Conservation (phyloP, 441 rosid genomes). For the Pelargonium citronellum region DNA sequence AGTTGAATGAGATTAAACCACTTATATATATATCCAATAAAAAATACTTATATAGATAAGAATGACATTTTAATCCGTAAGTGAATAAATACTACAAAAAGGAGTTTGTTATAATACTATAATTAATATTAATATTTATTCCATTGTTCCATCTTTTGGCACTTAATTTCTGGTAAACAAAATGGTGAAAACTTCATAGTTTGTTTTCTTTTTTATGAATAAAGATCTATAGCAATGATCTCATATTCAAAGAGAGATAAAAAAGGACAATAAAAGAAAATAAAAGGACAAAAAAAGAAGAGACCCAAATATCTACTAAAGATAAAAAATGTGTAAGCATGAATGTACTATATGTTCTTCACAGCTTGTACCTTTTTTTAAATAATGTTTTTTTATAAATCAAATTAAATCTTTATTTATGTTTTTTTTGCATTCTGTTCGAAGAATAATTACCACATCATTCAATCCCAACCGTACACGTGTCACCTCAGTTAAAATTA, state of each 20-base stretch:
- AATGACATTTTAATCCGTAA: too few relatives aligned
- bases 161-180: too few relatives aligned
- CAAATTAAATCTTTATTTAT: too few relatives aligned
- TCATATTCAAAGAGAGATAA: background rate
- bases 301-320: background rate
- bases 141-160: too few relatives aligned
- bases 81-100: too few relatives aligned
- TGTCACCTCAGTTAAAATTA: background rate
- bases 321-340: constrained; percentile 4
- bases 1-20: too few relatives aligned
- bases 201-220: background rate
- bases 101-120: too few relatives aligned
- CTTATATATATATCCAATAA: too few relatives aligned
- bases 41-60: too few relatives aligned
- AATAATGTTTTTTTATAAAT: too few relatives aligned
- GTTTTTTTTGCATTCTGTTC: background rate
- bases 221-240: background rate
- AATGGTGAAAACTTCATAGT: too few relatives aligned
- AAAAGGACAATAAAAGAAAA: background rate
- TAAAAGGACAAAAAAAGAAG: background rate
- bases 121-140: too few relatives aligned
- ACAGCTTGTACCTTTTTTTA: background rate
- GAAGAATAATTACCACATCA: background rate
- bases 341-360: constrained; percentile 1
- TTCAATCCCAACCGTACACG: background rate